phyloP scores from a whole-genome alignment of 2,329 filamentous ascomycete genomes.

The Pezicula radicicola region DNA sequence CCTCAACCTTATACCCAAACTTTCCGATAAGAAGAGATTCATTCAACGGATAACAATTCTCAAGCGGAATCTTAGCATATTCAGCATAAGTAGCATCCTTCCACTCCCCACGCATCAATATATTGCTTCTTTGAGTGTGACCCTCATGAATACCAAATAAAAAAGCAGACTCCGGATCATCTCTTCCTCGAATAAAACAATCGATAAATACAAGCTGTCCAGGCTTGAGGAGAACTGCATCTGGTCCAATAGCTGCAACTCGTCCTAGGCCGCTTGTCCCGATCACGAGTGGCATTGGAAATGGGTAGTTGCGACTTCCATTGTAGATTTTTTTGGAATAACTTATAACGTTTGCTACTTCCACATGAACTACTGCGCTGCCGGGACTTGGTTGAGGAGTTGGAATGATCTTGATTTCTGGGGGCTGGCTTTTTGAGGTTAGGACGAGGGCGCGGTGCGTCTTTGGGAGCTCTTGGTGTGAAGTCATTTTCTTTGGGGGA shows the following conservation, averaged over 20 bases:
- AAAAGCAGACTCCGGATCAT: conserved; percentile 27
- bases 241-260: conserved; percentile 28
- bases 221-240: conserved; percentile 25
- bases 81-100: conserved; percentile 30
- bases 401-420: conserved; percentile 25
- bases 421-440: conserved; percentile 13
- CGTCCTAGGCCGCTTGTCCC: conserved; percentile 31
- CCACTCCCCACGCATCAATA: conserved; percentile 31
- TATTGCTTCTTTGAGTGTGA: conserved; percentile 15
- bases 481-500: too few species aligned
- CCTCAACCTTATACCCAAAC: too few species aligned
- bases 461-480: background rate
- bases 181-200: conserved; percentile 29
- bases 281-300: conserved; percentile 26
- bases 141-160: conserved; percentile 30
- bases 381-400: conserved; percentile 31
- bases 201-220: conserved; percentile 34
- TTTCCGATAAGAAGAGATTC: conserved; percentile 25
- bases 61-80: conserved; percentile 31
- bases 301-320: conserved; percentile 27
- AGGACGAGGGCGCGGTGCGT: conserved; percentile 25
- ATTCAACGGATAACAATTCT: conserved; percentile 32
- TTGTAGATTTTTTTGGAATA: conserved; percentile 36
- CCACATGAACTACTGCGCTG: conserved; percentile 36
- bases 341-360: conserved; percentile 30